Evolutionary conservation across 768 basidiomycete species (phyloP).

Genomic region (Kwoniella heveanensis): DNA sequence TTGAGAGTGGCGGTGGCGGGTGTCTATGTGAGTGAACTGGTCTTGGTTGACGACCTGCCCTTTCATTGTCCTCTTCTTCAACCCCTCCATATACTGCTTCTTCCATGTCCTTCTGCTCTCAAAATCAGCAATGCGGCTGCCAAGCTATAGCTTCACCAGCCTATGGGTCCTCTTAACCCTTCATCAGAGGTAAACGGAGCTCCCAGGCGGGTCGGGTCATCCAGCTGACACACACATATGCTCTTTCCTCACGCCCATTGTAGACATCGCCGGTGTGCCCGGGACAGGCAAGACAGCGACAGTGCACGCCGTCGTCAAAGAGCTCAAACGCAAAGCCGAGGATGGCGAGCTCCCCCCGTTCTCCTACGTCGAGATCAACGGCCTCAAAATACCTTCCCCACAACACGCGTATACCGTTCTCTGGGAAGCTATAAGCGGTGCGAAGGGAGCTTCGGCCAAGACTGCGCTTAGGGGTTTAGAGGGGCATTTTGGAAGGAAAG

Average conservation of each 20-base stretch:
- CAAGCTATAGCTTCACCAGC: too few relatives aligned
- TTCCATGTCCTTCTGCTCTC: not conserved
- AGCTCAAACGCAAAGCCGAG: conserved; percentile 85
- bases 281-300: conserved; percentile 92
- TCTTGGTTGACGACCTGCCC: too few relatives aligned
- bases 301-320: conserved; percentile 86
- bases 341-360: conserved; percentile 86
- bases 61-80: not conserved
- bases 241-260: not conserved
- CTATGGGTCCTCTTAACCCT: too few relatives aligned
- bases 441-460: conserved; percentile 70
- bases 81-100: not conserved
- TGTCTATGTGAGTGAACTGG: conserved; percentile 74
- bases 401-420: conserved; percentile 86
- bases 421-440: conserved; percentile 89
- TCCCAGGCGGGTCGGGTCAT: too few relatives aligned
- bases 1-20: conserved; percentile 91
- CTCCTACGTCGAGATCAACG: conserved; percentile 96
- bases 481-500: conserved; percentile 71
- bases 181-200: too few relatives aligned
- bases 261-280: conserved; percentile 97
- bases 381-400: conserved; percentile 88
- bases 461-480: conserved; percentile 79
- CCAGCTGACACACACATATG: too few relatives aligned
- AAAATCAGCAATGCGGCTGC: too few relatives aligned